These are phyloP conservation scores for Lactarius akahatsu DNA, from an alignment of 768 basidiomycete genomes.

Conservation along the genomic window DNA sequence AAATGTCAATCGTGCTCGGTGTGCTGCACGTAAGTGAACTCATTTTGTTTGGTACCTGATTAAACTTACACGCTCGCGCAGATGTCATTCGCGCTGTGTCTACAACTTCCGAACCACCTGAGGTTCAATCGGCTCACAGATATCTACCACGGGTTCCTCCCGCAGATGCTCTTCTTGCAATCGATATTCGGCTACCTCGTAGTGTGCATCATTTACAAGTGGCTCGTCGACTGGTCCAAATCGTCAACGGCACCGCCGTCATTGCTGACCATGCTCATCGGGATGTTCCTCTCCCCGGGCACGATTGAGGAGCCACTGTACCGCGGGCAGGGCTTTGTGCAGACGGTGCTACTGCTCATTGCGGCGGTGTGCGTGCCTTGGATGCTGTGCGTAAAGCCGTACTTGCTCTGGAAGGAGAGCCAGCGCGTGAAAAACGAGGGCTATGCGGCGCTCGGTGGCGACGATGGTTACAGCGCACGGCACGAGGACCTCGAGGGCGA, in stretches of 20 bases:
- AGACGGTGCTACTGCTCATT: conserved; percentile 71
- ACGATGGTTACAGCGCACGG: conserved; percentile 45
- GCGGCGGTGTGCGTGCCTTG: conserved; percentile 92
- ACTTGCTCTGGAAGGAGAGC: conserved; percentile 87
- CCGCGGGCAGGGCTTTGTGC: conserved; percentile 82
- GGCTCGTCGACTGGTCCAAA: conserved; percentile 88
- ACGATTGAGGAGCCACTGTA: conserved; percentile 77
- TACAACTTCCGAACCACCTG: conserved; percentile 94
- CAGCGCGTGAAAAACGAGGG: conserved; percentile 79
- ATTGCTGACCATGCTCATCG: conserved; percentile 92
- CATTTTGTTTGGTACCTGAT: conserved; percentile 7
- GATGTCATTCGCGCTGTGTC: conserved; percentile 98
- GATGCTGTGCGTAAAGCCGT: conserved; percentile 92
- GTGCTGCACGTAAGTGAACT: conserved; percentile 80
- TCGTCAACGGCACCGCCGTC: conserved; percentile 75
- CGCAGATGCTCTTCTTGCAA: conserved; percentile 96
- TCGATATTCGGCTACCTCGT: conserved; percentile 98
- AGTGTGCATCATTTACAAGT: conserved; percentile 94
- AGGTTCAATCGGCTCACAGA: conserved; percentile 86
- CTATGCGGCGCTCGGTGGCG: conserved; percentile 70
- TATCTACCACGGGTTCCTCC: conserved; percentile 93
- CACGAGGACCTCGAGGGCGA: conserved; percentile 71
- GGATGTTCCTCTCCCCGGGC: conserved; percentile 94
- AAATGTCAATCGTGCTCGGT: conserved; percentile 95
- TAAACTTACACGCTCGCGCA: conserved; percentile 37